Base-by-base conservation (phyloP, 2,329 filamentous ascomycete species). In the Cytospora mali region DNA sequence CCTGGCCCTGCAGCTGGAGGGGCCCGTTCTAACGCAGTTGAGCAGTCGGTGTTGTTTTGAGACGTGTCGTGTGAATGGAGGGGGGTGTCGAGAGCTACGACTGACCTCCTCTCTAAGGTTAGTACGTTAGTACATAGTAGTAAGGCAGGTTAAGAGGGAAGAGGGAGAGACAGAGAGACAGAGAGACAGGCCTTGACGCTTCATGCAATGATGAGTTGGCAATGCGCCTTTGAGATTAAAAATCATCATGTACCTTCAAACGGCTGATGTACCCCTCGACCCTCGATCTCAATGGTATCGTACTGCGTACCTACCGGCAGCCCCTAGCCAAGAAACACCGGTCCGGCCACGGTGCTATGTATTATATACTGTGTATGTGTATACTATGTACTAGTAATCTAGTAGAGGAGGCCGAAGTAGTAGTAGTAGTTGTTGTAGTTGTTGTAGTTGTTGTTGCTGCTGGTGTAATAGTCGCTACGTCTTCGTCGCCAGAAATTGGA, bases 151-250 rank as follows among this genome's bases (percentile, higher is more conserved):
- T 76, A 75, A n/a, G n/a, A n/a, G n/a, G n/a, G n/a, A n/a, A n/a
- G n/a, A n/a, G n/a, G n/a, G n/a, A n/a, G n/a, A n/a, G n/a, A n/a
- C n/a, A n/a, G n/a, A n/a, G n/a, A n/a, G n/a, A n/a, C n/a, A 75
- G 73, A 75, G 71, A 75, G 72, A 73, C 74, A 72, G 70, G 69
- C 70, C 71, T 72, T 69, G 75, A 76, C 75, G 76, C 79, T 35
- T 82, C 81, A 90, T 88, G 88, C 87, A 89, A 76, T 86, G 87
- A 89, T 90, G 88, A 87, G 88, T 85, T 90, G 88, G 86, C 88
- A 90, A 76, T 85, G 82, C 84, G 76, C 72, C 78, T 79, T 83
- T 80, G 79, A 82, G 79, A 81, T 82, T 83, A 80, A 80, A 74
- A 71, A 63, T 65, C 60, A 63, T 53, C 57, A 61, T 48, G 63